Conservation (phyloP, 176 grass and related monocot species). For the Juncus inflexus region DNA sequence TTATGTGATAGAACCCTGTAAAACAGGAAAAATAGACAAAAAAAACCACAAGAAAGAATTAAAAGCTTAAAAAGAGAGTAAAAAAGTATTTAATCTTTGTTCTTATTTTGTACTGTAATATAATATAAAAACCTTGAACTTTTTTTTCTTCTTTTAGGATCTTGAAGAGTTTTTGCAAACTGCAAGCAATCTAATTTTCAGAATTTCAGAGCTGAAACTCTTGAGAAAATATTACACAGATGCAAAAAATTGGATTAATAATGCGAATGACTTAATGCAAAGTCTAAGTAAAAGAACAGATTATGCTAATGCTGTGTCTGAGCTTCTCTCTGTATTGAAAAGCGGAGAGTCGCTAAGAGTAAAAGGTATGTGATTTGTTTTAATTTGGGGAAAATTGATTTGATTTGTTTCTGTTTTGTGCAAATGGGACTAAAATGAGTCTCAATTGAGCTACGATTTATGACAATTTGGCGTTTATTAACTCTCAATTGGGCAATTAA, state of each 20-base stretch:
- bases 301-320: constrained; percentile 47
- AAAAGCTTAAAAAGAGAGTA: too few relatives aligned
- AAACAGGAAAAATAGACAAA: too few relatives aligned
- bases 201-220: constrained; percentile 65
- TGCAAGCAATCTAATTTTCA: constrained; percentile 45
- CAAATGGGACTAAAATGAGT: constrained; percentile 18
- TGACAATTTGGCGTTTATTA: constrained; percentile 3
- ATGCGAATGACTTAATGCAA: constrained; percentile 39
- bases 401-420: constrained; percentile 12
- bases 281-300: constrained; percentile 50
- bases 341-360: constrained; percentile 53
- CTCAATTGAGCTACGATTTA: not conserved
- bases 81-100: too few relatives aligned
- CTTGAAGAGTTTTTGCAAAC: constrained; percentile 60
- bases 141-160: constrained; percentile 46
- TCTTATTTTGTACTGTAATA: too few relatives aligned
- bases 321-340: constrained; percentile 57
- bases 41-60: too few relatives aligned
- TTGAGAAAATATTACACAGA: constrained; percentile 46
- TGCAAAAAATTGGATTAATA: constrained; percentile 63
- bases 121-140: not conserved
- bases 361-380: constrained; percentile 45
- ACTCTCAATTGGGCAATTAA: not conserved
- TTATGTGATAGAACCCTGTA: too few relatives aligned
- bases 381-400: not conserved